Evolutionary conservation across 2,329 filamentous ascomycete species (phyloP), one percentile per base, ranked within the genome.

Genomic region (Daldinia sp.): DNA sequence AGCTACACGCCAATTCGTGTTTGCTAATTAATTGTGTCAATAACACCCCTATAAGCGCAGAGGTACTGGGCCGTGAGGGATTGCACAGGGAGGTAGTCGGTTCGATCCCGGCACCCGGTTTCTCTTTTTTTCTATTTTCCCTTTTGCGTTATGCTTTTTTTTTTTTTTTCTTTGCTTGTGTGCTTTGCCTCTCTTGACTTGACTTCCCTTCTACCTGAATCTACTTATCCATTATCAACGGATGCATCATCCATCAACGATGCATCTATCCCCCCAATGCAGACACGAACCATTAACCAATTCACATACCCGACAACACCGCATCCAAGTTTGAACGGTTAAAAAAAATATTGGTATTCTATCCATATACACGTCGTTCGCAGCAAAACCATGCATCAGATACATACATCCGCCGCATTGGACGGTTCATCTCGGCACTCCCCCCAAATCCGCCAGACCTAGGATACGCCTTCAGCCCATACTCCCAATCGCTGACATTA

Each of bases 351-450:
- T 29, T 48, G 61, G 57, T 60, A 58, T 68, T 66, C 66, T 70
- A 70, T 56, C 58, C 61, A 41, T 72, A 70, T 72, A 73, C 71
- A 73, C 64, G 62, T 63, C 67, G 61, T 63, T 52, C 55, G 27
- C 62, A 43, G 27, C 62, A 43, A 50, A 63, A 50, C 50, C 58
- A 70, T 63, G 60, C 69, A 63, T 71, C 69, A 66, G 67, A 66
- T 71, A 73, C 69, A 73, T 60, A 60, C 45, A 48, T 47, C 45
- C 51, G 35, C 51, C 55, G 35, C 47, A 43, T 27, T 43, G 47
- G 60, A 62, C 48, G 25, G 47, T 45, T 51, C 49, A 9, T 47
- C 35, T 63, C 9, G 47, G 37, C 27, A 27, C 30, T 27, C 51
- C 35, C 29, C 25, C 39, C 48, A 23, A 29, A 34, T 61, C 34